Conservation (phyloP, 768 basidiomycete genomes). For the Leccinum broughii region DNA sequence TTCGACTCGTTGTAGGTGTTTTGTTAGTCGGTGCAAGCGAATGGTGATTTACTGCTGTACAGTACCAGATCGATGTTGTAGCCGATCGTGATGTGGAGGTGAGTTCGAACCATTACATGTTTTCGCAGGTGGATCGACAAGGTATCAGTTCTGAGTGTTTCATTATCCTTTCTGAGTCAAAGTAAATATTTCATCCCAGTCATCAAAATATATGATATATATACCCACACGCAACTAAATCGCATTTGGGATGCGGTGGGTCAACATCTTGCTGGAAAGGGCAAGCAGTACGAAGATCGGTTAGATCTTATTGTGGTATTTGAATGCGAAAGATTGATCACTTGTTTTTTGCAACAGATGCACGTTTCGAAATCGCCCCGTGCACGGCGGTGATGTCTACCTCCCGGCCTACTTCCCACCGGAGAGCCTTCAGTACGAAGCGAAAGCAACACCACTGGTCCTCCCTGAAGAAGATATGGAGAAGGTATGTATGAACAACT, state of each 20-base stretch:
- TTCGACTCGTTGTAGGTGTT: constrained; percentile 47
- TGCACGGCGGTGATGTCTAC: constrained; percentile 41
- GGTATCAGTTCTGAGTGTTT: constrained; percentile 24
- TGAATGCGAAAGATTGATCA: neutral
- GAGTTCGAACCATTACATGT: constrained; percentile 10
- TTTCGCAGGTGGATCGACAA: constrained; percentile 40
- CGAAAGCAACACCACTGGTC: constrained; percentile 26
- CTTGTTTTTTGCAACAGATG: constrained; percentile 38
- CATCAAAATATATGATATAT: constrained; percentile 51
- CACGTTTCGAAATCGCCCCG: constrained; percentile 39
- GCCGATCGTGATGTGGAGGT: constrained; percentile 38
- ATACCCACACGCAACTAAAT: constrained; percentile 48
- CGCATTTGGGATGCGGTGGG: constrained; percentile 50
- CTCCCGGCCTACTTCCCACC: constrained; percentile 55
- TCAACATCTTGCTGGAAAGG: constrained; percentile 41
- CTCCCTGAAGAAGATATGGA: constrained; percentile 47
- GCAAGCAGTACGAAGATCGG: constrained; percentile 56
- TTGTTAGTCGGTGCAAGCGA: neutral
- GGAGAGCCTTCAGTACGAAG: constrained; percentile 25
- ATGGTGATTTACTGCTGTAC: neutral
- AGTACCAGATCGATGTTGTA: constrained; percentile 54
- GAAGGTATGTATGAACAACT: constrained; percentile 38
- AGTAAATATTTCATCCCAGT: constrained; percentile 27
- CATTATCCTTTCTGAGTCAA: neutral
- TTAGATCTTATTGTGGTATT: constrained; percentile 16